These are phyloP conservation scores for Neurospora crassa DNA, from an alignment of 2,329 filamentous ascomycete genomes.

Conservation along the genomic window DNA sequence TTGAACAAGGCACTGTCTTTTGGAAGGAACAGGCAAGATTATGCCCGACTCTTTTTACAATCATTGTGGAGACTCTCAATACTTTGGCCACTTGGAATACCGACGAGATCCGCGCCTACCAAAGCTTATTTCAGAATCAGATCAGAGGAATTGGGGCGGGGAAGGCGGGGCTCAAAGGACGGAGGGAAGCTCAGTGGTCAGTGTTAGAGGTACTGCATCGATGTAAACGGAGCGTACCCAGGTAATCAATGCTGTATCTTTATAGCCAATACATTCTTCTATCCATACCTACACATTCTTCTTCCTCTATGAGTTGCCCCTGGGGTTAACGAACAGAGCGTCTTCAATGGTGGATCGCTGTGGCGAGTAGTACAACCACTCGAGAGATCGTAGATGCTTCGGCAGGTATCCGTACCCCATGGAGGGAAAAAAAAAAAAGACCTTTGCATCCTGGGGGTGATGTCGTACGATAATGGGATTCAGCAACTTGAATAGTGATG, in stretches of 20 bases:
- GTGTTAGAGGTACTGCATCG: neutral
- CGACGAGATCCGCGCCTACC: neutral
- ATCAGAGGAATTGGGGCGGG: neutral
- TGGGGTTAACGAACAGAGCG: neutral
- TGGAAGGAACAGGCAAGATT: neutral
- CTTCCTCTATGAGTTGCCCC: neutral
- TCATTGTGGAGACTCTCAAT: neutral
- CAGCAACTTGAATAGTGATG: neutral
- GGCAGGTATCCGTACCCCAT: neutral
- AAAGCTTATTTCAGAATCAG: neutral
- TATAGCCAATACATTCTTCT: neutral
- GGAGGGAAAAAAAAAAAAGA: neutral
- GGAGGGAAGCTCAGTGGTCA: neutral
- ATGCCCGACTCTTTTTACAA: neutral
- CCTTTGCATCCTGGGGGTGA: neutral
- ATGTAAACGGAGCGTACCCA: neutral
- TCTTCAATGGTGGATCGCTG: neutral
- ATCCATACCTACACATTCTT: neutral
- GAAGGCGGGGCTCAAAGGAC: neutral
- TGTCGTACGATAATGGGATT: neutral
- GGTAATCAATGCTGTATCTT: neutral
- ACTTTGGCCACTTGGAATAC: neutral
- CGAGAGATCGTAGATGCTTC: neutral
- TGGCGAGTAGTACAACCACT: neutral
- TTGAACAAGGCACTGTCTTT: neutral